phyloP scores from a whole-genome alignment of 2,329 filamentous ascomycete species.

The Diplodia seriata region DNA sequence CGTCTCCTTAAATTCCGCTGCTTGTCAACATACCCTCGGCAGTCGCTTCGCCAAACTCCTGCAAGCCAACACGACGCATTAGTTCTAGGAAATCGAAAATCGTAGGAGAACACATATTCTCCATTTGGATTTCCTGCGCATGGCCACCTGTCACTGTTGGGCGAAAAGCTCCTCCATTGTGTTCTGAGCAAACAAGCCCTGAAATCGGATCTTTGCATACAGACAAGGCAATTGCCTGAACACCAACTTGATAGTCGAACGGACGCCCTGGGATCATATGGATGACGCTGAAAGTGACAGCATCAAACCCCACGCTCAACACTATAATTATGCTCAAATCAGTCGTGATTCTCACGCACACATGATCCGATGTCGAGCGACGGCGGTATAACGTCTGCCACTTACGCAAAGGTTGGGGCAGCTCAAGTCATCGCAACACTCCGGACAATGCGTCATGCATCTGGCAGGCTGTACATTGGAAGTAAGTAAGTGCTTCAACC shows the following conservation, averaged over 20 bases:
- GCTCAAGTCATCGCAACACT: slow-evolving; percentile 15
- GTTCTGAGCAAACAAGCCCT: too few species aligned
- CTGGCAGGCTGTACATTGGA: background rate
- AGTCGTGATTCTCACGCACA: background rate
- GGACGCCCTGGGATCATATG: background rate
- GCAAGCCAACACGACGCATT: background rate
- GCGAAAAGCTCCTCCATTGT: background rate
- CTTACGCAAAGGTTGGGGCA: slow-evolving; percentile 25
- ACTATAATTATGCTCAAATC: background rate
- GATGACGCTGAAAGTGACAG: background rate
- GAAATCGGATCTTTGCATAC: too few species aligned
- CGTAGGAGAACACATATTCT: background rate
- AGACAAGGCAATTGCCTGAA: too few species aligned
- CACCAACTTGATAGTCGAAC: background rate
- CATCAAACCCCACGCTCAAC: background rate
- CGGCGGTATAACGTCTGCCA: background rate
- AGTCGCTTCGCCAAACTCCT: background rate
- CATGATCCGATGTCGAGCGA: background rate
- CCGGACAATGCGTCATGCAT: slow-evolving; percentile 1
- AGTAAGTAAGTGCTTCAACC: background rate
- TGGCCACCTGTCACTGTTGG: too few species aligned
- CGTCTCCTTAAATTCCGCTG: slow-evolving; percentile 4
- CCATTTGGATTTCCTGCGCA: too few species aligned
- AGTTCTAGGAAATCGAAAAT: background rate
- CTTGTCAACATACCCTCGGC: slow-evolving; percentile 3